phyloP scores from a whole-genome alignment of 129 eudicot species.

The Pulicaria dysenterica region DNA sequence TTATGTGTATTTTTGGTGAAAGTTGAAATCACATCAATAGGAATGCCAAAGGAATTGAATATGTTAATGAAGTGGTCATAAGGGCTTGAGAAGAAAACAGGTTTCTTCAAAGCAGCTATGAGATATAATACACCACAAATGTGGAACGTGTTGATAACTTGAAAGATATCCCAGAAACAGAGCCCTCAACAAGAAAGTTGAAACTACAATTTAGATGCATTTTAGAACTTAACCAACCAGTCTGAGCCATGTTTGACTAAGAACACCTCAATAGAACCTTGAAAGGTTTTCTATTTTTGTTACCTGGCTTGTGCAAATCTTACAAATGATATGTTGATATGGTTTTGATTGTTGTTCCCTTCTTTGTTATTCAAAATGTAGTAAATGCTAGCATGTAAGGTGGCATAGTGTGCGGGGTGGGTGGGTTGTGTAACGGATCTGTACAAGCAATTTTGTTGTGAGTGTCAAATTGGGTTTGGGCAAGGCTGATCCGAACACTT shows the following conservation, averaged over 20 bases:
- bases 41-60: neutral
- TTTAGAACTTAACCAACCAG: too few species aligned
- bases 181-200: neutral
- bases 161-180: neutral
- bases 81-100: neutral
- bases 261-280: too few species aligned
- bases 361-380: neutral
- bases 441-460: neutral
- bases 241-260: too few species aligned
- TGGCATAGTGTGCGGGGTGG: neutral
- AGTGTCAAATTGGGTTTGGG: neutral
- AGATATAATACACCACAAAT: neutral
- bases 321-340: neutral
- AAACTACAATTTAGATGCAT: conserved; percentile 3
- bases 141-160: neutral
- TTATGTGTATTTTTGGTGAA: neutral
- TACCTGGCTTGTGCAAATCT: neutral
- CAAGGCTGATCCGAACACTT: neutral
- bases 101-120: neutral
- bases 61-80: neutral
- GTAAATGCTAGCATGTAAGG: neutral
- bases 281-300: neutral
- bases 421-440: too few species aligned
- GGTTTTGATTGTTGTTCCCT: neutral
- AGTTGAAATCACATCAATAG: neutral